Percentiles rank a stretch among this genome's conserved stretches.
Conservation (phyloP, 2,329 filamentous ascomycete species). For the Fusarium sulawesiense region DNA sequence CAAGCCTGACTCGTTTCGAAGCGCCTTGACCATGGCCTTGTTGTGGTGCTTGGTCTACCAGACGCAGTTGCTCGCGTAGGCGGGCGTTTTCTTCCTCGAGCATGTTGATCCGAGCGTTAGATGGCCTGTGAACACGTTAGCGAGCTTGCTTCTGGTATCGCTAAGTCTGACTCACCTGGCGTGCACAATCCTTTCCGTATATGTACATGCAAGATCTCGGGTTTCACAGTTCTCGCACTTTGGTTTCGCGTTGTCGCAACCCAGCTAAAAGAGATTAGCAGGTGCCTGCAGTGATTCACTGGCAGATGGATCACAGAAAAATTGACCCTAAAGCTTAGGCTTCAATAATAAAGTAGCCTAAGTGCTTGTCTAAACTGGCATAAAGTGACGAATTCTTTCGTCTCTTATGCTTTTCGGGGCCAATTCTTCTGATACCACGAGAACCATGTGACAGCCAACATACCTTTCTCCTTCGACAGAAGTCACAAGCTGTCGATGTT, state of each 20-base stretch:
- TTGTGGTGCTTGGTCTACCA: too few species aligned
- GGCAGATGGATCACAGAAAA: too few species aligned
- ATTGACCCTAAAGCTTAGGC: too few species aligned
- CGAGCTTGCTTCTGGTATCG: too few species aligned
- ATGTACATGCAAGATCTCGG: slow-evolving; percentile 19
- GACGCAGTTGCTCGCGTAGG: slow-evolving; percentile 47
- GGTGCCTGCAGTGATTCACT: accelerated
- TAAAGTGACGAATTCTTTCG: too few species aligned
- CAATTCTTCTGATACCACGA: too few species aligned
- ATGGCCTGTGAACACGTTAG: slow-evolving; percentile 7
- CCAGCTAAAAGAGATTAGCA: slow-evolving; percentile 1
- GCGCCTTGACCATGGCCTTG: too few species aligned
- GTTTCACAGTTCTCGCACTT: slow-evolving; percentile 33
- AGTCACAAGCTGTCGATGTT: slow-evolving; percentile 32
- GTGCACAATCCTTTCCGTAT: slow-evolving; percentile 17
- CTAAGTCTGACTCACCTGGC: background rate
- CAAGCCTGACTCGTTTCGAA: background rate
- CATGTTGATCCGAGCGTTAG: slow-evolving; percentile 48
- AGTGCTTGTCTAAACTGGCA: too few species aligned
- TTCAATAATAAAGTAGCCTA: too few species aligned
- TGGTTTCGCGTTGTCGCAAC: slow-evolving; percentile 38
- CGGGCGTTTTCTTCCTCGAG: slow-evolving; percentile 53
- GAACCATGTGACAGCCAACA: too few species aligned
- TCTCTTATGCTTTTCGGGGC: too few species aligned
- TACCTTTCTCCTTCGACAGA: slow-evolving; percentile 40